These are phyloP conservation scores for Thermothielavioides terrestris DNA, from an alignment of 495 filamentous ascomycete species.

Conservation along the genomic window DNA sequence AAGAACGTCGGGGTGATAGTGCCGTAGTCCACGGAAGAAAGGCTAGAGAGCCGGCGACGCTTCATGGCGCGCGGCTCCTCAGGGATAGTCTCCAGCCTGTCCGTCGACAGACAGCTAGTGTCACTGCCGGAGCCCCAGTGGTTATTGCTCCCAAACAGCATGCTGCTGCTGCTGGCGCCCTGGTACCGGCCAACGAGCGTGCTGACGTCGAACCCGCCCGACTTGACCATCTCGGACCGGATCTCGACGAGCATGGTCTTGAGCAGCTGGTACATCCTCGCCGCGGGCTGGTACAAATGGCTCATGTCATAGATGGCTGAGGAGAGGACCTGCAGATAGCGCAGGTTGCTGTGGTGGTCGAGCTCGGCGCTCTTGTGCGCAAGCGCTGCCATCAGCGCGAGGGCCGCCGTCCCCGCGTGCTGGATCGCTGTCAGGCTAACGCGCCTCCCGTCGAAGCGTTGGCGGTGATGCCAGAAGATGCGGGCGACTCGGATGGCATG, in stretches of 20 bases:
- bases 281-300: slow-evolving; percentile 31
- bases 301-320: slow-evolving; percentile 39
- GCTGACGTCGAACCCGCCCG: slow-evolving; percentile 6
- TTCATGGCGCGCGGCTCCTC: slow-evolving; percentile 13
- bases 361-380: slow-evolving; percentile 28
- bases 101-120: neutral
- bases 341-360: slow-evolving; percentile 27
- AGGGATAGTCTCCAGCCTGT: neutral
- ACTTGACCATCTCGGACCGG: slow-evolving; percentile 20
- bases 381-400: slow-evolving; percentile 44
- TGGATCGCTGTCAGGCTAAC: slow-evolving; percentile 40
- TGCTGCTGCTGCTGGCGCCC: neutral
- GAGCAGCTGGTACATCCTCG: slow-evolving; percentile 27
- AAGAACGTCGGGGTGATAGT: slow-evolving; percentile 1
- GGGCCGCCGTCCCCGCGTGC: slow-evolving; percentile 44
- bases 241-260: slow-evolving; percentile 31
- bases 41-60: slow-evolving; percentile 13
- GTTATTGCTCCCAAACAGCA: slow-evolving; percentile 9
- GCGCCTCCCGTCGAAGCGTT: slow-evolving; percentile 40
- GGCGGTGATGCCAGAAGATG: slow-evolving; percentile 45
- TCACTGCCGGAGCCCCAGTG: neutral
- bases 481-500: slow-evolving; percentile 42
- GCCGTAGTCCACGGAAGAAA: neutral
- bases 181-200: slow-evolving; percentile 2
- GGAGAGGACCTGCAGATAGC: slow-evolving; percentile 29